Evolutionary conservation across 2,329 filamentous ascomycete genomes (phyloP).

Genomic region (Pyrenochaeta sp.): DNA sequence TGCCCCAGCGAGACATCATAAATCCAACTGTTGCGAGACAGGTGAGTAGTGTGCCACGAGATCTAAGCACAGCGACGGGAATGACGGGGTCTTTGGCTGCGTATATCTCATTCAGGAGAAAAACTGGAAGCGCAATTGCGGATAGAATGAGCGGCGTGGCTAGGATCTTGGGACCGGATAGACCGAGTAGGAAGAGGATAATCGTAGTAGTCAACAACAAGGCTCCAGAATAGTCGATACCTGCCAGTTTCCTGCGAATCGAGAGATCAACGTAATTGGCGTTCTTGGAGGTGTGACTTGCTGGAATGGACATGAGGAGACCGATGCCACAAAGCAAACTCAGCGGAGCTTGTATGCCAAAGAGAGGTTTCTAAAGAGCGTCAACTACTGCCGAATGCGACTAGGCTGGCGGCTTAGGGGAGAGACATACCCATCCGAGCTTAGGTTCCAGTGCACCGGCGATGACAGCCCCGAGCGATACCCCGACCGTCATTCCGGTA

Average conservation of each 20-base stretch:
- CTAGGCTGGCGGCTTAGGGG: not conserved
- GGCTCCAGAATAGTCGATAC: constrained; percentile 79
- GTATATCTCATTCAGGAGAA: constrained; percentile 69
- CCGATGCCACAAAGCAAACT: constrained; percentile 67
- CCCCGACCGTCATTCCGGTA: constrained; percentile 73
- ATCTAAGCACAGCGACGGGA: constrained; percentile 73
- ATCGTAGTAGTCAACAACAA: constrained; percentile 63
- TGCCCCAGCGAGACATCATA: constrained; percentile 82
- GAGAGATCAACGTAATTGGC: constrained; percentile 50
- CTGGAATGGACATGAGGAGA: constrained; percentile 72
- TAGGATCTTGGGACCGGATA: constrained; percentile 71
- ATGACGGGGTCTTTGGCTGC: constrained; percentile 76
- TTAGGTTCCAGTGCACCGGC: constrained; percentile 70
- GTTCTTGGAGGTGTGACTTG: constrained; percentile 45
- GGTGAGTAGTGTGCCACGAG: constrained; percentile 74
- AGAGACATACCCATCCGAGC: constrained; percentile 72
- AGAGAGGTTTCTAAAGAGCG: constrained; percentile 68
- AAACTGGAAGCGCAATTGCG: constrained; percentile 58
- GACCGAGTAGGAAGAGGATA: constrained; percentile 74
- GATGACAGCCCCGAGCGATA: constrained; percentile 75
- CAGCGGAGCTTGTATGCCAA: constrained; percentile 75
- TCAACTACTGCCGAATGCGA: constrained; percentile 5
- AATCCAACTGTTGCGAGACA: constrained; percentile 78
- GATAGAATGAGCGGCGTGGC: constrained; percentile 69
- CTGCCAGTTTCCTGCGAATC: constrained; percentile 64